Evolutionary conservation across 306 rosid species (phyloP).

Genomic region (Prunus persica): DNA sequence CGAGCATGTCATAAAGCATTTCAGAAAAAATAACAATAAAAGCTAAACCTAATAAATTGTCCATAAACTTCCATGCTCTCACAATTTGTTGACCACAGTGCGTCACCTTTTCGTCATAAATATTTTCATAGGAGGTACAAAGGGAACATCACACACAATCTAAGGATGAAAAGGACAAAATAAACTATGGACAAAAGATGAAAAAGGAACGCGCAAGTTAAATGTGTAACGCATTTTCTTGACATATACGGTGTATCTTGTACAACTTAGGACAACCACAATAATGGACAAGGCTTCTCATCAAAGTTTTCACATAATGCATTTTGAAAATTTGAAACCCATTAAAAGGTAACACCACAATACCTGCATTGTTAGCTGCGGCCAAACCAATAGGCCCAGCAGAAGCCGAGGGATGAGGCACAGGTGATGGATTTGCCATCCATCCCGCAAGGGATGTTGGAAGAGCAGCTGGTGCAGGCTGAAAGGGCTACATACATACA

Average conservation of each 20-base stretch:
- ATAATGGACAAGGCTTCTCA: neutral
- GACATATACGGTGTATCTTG: neutral
- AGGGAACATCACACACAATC: neutral
- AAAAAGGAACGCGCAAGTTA: neutral
- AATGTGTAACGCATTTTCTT: neutral
- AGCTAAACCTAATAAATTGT: neutral
- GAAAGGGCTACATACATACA: constrained; percentile 75
- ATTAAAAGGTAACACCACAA: constrained; percentile 6
- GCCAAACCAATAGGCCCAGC: constrained; percentile 90
- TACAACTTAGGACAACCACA: neutral
- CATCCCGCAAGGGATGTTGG: constrained; percentile 95
- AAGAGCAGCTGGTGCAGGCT: constrained; percentile 81
- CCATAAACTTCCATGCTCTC: neutral
- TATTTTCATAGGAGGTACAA: neutral
- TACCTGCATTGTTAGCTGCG: constrained; percentile 74
- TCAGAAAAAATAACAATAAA: neutral
- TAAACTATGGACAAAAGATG: neutral
- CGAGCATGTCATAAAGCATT: neutral
- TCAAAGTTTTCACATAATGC: neutral
- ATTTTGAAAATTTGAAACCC: neutral
- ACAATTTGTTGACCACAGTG: neutral
- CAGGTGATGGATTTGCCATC: constrained; percentile 92
- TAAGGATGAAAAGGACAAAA: neutral
- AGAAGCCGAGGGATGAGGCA: constrained; percentile 90
- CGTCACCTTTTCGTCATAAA: no score